Evolutionary conservation across 441 rosid species (phyloP).

Genomic region (Euphorbia corollata): DNA sequence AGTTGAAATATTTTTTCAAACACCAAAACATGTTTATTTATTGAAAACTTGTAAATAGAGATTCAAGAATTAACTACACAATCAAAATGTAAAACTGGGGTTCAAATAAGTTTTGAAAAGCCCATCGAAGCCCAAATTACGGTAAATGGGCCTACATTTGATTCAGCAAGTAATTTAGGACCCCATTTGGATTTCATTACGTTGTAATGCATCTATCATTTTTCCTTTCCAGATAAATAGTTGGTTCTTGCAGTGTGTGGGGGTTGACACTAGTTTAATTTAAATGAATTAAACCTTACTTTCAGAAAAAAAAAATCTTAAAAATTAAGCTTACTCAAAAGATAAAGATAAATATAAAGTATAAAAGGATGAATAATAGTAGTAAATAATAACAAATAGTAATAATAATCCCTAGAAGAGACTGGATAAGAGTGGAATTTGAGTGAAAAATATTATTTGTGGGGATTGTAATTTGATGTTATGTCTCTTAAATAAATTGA

Average conservation of each 20-base stretch:
- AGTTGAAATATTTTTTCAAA: too few species aligned
- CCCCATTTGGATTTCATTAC: conserved; percentile 3
- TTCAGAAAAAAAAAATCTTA: background rate
- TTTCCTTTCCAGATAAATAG: background rate
- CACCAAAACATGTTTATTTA: too few species aligned
- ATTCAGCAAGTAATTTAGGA: background rate
- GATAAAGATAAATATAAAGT: background rate
- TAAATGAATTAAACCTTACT: background rate
- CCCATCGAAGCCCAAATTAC: background rate
- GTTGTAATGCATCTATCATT: background rate
- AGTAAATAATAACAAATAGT: background rate
- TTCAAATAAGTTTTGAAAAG: background rate
- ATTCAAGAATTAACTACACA: background rate
- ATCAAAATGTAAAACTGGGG: background rate
- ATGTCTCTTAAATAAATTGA: conserved; percentile 5
- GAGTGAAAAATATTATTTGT: conserved; percentile 16
- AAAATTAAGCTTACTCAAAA: background rate
- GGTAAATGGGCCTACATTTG: background rate
- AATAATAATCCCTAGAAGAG: background rate
- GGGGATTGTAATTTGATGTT: conserved; percentile 17
- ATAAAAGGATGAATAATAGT: conserved; percentile 6
- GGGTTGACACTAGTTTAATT: background rate
- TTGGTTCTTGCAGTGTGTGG: conserved; percentile 3
- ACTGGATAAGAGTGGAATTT: background rate
- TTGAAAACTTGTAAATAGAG: too few species aligned